phyloP scores from a whole-genome alignment of 352 stramenopile species.

The Thraustochytrium sp. region DNA sequence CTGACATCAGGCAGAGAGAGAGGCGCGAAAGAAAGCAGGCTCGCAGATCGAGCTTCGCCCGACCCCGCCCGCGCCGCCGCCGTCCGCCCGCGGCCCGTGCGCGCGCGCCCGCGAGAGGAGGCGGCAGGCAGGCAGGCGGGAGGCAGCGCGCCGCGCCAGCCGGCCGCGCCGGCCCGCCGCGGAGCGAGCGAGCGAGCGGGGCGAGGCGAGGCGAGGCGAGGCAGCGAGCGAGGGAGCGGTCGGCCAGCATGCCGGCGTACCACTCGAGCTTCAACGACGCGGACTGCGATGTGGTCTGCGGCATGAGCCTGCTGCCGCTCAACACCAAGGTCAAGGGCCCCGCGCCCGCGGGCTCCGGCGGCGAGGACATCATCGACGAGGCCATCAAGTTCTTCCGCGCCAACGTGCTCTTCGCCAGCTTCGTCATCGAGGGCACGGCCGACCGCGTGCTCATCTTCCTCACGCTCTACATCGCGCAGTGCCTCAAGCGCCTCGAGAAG shows the following conservation, averaged over 20 bases:
- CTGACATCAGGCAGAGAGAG: no score
- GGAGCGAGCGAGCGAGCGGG: no score
- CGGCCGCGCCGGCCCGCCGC: no score
- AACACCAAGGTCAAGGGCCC: slow-evolving; percentile 76
- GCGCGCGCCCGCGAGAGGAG: no score
- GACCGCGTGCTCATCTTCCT: slow-evolving; percentile 88
- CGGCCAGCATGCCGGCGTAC: slow-evolving; percentile 67
- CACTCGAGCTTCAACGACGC: slow-evolving; percentile 77
- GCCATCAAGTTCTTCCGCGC: slow-evolving; percentile 82
- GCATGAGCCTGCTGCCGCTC: slow-evolving; percentile 76
- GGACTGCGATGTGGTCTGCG: slow-evolving; percentile 65
- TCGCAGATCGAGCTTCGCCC: no score
- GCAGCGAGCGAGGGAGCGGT: not conserved
- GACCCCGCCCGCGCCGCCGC: no score
- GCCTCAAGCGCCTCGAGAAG: slow-evolving; percentile 79
- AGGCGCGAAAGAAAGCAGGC: no score
- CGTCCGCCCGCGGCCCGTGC: no score
- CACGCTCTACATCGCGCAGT: slow-evolving; percentile 82
- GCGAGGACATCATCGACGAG: slow-evolving; percentile 86
- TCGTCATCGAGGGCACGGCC: slow-evolving; percentile 77
- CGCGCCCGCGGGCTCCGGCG: slow-evolving; percentile 56
- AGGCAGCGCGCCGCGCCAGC: no score
- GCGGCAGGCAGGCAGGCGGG: no score
- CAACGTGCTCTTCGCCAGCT: slow-evolving; percentile 89
- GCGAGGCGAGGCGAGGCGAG: not conserved